Base-by-base conservation (phyloP, 768 basidiomycete genomes). In the Naematelia aurantialba region DNA sequence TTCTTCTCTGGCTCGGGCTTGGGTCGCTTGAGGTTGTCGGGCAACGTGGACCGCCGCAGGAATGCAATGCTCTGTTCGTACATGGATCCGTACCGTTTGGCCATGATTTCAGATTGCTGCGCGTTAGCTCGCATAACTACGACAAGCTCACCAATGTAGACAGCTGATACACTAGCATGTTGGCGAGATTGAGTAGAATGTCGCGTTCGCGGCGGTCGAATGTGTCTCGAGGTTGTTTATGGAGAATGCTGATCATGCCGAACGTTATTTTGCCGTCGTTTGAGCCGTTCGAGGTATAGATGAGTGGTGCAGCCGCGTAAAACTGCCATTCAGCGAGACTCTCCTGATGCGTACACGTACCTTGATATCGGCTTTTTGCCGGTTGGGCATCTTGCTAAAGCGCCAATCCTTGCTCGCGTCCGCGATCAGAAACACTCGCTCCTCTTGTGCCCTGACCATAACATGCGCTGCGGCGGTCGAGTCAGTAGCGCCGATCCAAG, bases 131-230 rank as follows among this genome's bases (percentile, higher is more conserved):
- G 27, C 44, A 21, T 21, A n/a, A n/a, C n/a, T 14, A 39, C 53
- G 22, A 45, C 14, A 22, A 22, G 5, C 13, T 14, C 52, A 69
- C 68, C 46, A 67, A 59, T 8, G 70, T 72, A 17, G 62, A 62
- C 14, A 76, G 61, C n/a, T 67, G 69, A 44, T 66, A 70, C 1
- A 76, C 70, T n/a, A 76, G 58, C 74, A 76, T 70, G 44, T 70
- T 68, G 19, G 69, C 63, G 4, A 76, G 52, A 14, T 72, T 65
- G 5, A 64, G 25, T n/a, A 76, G 55, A 25, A 72, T 60, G 4
- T 49, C 45, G 22, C 58, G 57, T 55, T 67, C 62, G 14, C 67
- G 47, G 21, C 56, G 42, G 34, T 56, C 60, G 42, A 76, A 76
- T 0, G 49, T 46, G 5, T 63, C 56, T 52, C 69, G 29, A 5